Percentiles rank a stretch among this genome's conserved stretches.
These are phyloP conservation scores for Tuber umbilicatum DNA, from an alignment of 495 filamentous ascomycete genomes.

Conservation along the genomic window DNA sequence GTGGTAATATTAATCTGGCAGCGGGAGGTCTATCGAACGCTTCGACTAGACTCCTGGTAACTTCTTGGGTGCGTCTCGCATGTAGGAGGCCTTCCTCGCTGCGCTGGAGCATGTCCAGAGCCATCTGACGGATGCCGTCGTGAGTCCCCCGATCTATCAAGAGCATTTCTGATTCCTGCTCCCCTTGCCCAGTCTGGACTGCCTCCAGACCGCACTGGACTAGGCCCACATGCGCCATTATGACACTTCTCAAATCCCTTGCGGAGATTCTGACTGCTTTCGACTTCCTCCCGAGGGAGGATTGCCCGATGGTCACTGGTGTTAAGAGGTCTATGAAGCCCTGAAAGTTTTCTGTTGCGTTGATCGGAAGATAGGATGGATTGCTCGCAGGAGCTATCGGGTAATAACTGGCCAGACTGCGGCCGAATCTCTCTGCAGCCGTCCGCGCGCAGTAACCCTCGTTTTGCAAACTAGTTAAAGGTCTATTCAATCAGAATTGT, in stretches of 20 bases:
- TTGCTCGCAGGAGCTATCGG: neutral
- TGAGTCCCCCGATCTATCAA: neutral
- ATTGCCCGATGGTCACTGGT: neutral
- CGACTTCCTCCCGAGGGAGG: neutral
- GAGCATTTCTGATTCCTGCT: neutral
- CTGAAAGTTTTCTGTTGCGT: neutral
- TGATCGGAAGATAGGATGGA: neutral
- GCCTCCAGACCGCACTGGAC: neutral
- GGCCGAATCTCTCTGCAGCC: neutral
- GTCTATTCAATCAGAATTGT: neutral
- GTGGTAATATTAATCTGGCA: constrained; percentile 1
- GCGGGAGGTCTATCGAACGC: neutral
- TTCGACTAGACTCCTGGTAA: neutral
- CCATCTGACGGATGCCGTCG: neutral
- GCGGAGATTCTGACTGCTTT: neutral
- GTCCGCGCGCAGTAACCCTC: neutral
- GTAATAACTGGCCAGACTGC: neutral
- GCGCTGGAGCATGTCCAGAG: neutral
- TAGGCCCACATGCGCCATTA: neutral
- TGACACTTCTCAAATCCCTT: neutral
- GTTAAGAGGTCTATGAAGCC: constrained; percentile 1
- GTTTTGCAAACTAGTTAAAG: neutral
- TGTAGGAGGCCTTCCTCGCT: neutral
- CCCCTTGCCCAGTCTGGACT: neutral
- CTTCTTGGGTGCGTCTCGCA: neutral